phyloP scores from a whole-genome alignment of 495 filamentous ascomycete genomes.

The Penicillium nucicola region DNA sequence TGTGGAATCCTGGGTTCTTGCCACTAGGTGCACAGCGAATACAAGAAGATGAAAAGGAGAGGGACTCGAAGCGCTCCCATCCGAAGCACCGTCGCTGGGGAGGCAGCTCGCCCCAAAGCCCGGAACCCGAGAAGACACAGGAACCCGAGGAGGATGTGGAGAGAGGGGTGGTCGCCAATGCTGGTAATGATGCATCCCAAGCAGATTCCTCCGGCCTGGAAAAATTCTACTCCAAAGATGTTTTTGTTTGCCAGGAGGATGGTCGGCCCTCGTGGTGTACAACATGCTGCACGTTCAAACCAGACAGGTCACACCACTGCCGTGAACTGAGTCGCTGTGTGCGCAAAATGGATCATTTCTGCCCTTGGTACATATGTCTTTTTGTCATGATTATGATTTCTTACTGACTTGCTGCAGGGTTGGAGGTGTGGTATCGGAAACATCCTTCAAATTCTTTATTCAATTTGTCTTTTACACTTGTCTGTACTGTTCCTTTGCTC shows the following conservation, averaged over 20 bases:
- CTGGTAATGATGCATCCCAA: slow-evolving; percentile 20
- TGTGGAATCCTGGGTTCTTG: slow-evolving; percentile 65
- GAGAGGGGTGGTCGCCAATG: slow-evolving; percentile 16
- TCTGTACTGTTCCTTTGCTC: slow-evolving; percentile 61
- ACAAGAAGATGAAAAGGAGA: slow-evolving; percentile 12
- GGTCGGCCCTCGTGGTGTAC: slow-evolving; percentile 80
- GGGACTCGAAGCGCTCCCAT: slow-evolving; percentile 11
- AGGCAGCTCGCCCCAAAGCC: slow-evolving; percentile 8
- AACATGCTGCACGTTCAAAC: slow-evolving; percentile 76
- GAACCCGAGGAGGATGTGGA: slow-evolving; percentile 24
- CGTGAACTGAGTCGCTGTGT: slow-evolving; percentile 78
- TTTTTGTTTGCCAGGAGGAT: slow-evolving; percentile 76
- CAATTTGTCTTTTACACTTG: slow-evolving; percentile 75
- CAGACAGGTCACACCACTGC: slow-evolving; percentile 82
- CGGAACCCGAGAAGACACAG: slow-evolving; percentile 21
- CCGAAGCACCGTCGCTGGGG: slow-evolving; percentile 18
- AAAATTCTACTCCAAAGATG: slow-evolving; percentile 71
- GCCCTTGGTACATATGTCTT: slow-evolving; percentile 64
- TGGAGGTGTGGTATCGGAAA: slow-evolving; percentile 83
- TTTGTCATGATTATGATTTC: background rate
- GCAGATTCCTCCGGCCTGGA: slow-evolving; percentile 36
- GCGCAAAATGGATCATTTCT: slow-evolving; percentile 89
- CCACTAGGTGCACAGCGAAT: slow-evolving; percentile 47
- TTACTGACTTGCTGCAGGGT: slow-evolving; percentile 51
- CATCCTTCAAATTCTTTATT: slow-evolving; percentile 82